These are phyloP conservation scores for Lathyrus tuberosus DNA, from an alignment of 306 rosid genomes.

Conservation along the genomic window DNA sequence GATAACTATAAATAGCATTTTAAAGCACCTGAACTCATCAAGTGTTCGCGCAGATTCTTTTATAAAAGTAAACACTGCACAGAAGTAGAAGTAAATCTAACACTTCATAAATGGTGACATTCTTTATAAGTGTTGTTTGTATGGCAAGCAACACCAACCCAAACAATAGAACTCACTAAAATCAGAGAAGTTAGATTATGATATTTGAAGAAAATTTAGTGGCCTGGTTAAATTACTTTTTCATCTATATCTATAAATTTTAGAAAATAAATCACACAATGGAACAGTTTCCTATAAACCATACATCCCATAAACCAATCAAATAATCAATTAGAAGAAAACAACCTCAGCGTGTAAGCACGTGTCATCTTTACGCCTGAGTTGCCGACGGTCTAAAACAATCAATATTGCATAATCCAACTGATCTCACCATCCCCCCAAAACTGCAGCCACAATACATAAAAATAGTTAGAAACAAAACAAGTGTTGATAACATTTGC, in stretches of 20 bases:
- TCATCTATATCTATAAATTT: conserved; percentile 44
- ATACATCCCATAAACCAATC: conserved; percentile 55
- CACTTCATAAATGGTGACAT: neutral
- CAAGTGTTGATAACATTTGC: conserved; percentile 1
- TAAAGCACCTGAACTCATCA: neutral
- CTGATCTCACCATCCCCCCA: conserved; percentile 91
- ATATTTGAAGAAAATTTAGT: conserved; percentile 31
- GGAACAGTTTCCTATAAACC: conserved; percentile 47
- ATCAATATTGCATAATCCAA: conserved; percentile 86
- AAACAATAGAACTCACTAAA: no score
- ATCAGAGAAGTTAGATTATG: conserved; percentile 32
- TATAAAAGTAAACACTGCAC: conserved; percentile 15
- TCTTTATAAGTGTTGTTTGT: conserved; percentile 6
- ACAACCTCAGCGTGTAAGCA: conserved; percentile 40
- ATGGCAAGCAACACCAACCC: conserved; percentile 13
- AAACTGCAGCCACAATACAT: conserved; percentile 63
- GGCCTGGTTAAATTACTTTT: conserved; percentile 47
- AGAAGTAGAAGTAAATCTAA: neutral
- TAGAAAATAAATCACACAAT: conserved; percentile 40
- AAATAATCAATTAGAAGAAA: conserved; percentile 46
- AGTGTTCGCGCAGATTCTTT: neutral
- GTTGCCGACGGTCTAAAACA: conserved; percentile 86
- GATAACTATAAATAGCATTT: no score
- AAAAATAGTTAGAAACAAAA: conserved; percentile 45
- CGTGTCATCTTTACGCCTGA: conserved; percentile 51